Evolutionary conservation across 148 eudicot species (phyloP).

Genomic region (Cornus florida): DNA sequence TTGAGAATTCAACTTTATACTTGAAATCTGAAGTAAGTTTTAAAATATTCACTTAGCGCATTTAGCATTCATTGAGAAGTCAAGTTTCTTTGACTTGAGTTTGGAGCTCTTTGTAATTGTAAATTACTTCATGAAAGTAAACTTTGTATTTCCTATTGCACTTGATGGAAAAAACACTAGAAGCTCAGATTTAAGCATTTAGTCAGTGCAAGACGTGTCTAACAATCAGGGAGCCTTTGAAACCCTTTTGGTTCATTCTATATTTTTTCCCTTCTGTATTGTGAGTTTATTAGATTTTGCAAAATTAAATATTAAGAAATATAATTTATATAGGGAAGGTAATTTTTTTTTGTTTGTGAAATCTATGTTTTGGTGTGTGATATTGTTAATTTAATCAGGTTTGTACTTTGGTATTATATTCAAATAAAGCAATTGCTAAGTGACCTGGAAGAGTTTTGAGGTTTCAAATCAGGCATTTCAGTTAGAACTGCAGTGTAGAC

Average conservation of each 20-base stretch:
- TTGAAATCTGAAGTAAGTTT: no score
- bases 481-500: not conserved
- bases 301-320: no score
- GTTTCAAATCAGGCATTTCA: not conserved
- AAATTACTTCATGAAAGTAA: no score
- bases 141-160: no score
- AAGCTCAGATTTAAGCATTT: no score
- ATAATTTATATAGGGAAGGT: not conserved
- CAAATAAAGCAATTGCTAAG: not conserved
- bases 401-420: not conserved
- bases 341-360: no score
- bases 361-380: not conserved
- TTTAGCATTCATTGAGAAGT: not conserved
- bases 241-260: no score
- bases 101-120: not conserved
- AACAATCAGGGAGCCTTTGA: not conserved
- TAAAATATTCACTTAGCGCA: not conserved
- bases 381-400: not conserved
- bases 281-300: not conserved
- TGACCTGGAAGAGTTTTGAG: not conserved
- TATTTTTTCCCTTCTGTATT: not conserved
- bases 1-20: no score
- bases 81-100: not conserved
- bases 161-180: no score
- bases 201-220: not conserved